Evolutionary conservation across 139 green algal genomes (phyloP).

Genomic region (Eudorina sp.): DNA sequence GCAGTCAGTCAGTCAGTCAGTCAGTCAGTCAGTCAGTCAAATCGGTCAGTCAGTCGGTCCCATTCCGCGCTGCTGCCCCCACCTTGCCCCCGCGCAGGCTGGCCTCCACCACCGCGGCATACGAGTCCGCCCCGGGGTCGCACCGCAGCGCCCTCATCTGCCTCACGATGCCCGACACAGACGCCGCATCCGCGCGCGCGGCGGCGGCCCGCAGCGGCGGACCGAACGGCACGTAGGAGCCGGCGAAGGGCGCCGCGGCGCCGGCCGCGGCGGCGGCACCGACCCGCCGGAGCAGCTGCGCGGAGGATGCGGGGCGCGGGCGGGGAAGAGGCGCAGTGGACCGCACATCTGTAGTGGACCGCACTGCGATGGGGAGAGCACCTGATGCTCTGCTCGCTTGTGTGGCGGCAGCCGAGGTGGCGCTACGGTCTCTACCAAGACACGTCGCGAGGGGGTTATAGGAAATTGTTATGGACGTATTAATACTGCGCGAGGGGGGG

Average conservation of each 20-base stretch:
- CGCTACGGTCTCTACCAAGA: too few species aligned
- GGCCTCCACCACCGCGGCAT: conserved; percentile 21
- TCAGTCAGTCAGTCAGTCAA: neutral
- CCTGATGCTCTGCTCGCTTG: too few species aligned
- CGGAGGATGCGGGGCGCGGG: too few species aligned
- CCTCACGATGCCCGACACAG: neutral
- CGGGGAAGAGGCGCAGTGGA: too few species aligned
- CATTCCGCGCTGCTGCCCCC: neutral
- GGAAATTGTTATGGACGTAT: too few species aligned
- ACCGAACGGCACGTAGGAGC: conserved; percentile 29
- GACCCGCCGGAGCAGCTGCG: conserved; percentile 20
- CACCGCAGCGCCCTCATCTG: conserved; percentile 36
- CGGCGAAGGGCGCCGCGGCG: conserved; percentile 19
- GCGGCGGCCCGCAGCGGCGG: conserved; percentile 31
- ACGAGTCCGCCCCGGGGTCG: conserved; percentile 9
- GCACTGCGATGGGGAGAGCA: too few species aligned
- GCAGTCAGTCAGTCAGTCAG: neutral
- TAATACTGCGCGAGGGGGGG: too few species aligned
- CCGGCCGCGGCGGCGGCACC: neutral
- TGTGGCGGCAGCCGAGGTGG: too few species aligned
- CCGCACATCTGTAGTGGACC: too few species aligned
- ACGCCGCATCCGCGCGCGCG: neutral
- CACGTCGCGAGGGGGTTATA: too few species aligned
- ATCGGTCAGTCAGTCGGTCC: too few species aligned
- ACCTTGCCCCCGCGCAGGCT: conserved; percentile 7